Evolutionary conservation across 495 filamentous ascomycete genomes (phyloP).

Genomic region (Pseudevernia furfuracea): DNA sequence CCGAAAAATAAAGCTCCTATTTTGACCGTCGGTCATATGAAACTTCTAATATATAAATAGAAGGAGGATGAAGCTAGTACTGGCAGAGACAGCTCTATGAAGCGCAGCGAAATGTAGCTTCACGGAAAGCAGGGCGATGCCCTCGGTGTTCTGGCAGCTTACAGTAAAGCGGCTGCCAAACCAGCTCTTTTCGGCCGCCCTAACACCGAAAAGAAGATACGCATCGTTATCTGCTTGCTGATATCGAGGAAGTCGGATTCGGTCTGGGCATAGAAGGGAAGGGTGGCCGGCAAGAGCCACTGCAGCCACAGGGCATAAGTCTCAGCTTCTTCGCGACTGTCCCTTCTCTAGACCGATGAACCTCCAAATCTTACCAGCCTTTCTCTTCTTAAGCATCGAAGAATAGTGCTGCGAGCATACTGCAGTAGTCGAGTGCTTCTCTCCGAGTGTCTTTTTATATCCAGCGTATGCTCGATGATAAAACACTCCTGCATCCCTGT

Average conservation of each 20-base stretch:
- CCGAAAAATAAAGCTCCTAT: neutral
- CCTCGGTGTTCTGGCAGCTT: too few relatives aligned
- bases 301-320: conserved; percentile 6
- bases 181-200: conserved; percentile 2
- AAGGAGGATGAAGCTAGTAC: too few relatives aligned
- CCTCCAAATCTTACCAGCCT: conserved; percentile 11
- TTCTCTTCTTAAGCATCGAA: conserved; percentile 22
- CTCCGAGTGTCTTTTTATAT: conserved; percentile 12
- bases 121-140: too few relatives aligned
- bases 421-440: conserved; percentile 13
- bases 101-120: too few relatives aligned
- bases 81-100: too few relatives aligned
- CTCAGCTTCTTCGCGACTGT: conserved; percentile 16
- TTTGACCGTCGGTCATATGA: neutral
- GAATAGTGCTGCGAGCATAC: conserved; percentile 19
- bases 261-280: too few relatives aligned
- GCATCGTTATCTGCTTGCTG: conserved; percentile 7
- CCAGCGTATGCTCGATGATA: conserved; percentile 26
- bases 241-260: conserved; percentile 8
- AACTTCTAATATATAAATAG: too few relatives aligned
- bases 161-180: too few relatives aligned
- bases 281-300: neutral
- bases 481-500: conserved; percentile 13
- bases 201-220: conserved; percentile 6
- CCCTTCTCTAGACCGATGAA: conserved; percentile 13